Evolutionary conservation across 2,329 filamentous ascomycete species (phyloP).

Genomic region (Aureobasidium uvarum): DNA sequence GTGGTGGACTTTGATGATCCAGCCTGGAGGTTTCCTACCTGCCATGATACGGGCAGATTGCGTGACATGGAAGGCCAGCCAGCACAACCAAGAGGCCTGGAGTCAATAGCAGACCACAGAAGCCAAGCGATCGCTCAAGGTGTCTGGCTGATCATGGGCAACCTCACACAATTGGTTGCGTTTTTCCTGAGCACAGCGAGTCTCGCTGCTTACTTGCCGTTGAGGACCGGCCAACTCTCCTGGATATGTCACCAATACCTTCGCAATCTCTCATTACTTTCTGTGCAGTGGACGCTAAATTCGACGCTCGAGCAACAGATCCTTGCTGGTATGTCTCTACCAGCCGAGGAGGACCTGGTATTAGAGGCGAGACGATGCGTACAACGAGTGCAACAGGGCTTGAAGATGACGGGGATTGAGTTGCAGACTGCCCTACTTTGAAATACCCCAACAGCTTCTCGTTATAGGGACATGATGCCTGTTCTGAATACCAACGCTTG

Average conservation of each 20-base stretch:
- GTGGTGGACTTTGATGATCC: background rate
- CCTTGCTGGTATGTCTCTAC: background rate
- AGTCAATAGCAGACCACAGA: background rate
- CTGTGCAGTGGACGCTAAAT: background rate
- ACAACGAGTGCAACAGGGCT: background rate
- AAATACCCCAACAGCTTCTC: too few relatives aligned
- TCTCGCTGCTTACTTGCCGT: background rate
- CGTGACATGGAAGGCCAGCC: background rate
- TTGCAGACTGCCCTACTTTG: too few relatives aligned
- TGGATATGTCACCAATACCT: slow-evolving; percentile 19
- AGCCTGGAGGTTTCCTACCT: background rate
- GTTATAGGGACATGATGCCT: too few relatives aligned
- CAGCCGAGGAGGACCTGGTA: background rate
- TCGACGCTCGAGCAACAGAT: background rate
- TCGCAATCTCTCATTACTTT: slow-evolving; percentile 5
- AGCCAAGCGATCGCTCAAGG: background rate
- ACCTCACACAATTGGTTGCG: slow-evolving; percentile 1
- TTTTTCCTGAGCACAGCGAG: background rate
- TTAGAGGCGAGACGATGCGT: background rate
- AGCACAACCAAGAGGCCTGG: background rate
- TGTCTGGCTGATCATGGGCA: slow-evolving; percentile 1
- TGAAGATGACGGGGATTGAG: background rate
- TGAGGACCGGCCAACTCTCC: background rate
- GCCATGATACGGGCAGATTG: background rate
- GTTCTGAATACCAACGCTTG: too few relatives aligned